These are phyloP conservation scores for Pelargonium fulgidum DNA, from an alignment of 441 rosid species.

Conservation along the genomic window DNA sequence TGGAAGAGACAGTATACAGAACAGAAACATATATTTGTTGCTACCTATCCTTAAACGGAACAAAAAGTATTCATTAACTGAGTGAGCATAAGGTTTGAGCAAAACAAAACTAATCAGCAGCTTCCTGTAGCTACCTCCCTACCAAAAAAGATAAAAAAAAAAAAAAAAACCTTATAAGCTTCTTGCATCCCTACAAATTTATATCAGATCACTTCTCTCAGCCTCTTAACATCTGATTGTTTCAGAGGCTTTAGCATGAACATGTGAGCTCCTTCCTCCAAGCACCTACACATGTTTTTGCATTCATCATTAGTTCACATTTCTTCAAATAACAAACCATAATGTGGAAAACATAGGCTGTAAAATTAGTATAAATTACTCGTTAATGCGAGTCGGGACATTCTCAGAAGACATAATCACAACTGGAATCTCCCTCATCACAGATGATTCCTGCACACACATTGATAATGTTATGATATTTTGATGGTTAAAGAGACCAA, in stretches of 20 bases:
- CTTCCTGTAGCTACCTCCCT: neutral
- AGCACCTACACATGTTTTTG: conserved; percentile 40
- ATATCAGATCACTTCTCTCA: conserved; percentile 36
- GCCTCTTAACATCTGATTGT: conserved; percentile 57
- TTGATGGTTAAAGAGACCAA: neutral
- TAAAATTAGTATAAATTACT: conserved; percentile 32
- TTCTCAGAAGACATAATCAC: conserved; percentile 84
- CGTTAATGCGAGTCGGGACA: conserved; percentile 54
- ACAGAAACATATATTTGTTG: too few species aligned
- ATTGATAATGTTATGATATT: neutral
- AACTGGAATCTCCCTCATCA: conserved; percentile 68
- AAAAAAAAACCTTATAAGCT: neutral
- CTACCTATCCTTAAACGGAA: neutral
- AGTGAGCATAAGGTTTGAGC: neutral
- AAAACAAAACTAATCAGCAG: neutral
- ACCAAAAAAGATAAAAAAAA: neutral
- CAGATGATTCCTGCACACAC: conserved; percentile 55
- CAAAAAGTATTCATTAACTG: neutral
- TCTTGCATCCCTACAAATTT: neutral
- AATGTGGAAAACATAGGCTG: neutral
- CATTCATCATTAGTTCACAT: neutral
- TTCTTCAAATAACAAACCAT: neutral
- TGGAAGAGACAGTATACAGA: too few species aligned
- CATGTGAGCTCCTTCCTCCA: conserved; percentile 83
- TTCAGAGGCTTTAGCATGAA: conserved; percentile 86